Conservation (phyloP, 2,329 filamentous ascomycete genomes). For the Escovopsis weberi region DNA sequence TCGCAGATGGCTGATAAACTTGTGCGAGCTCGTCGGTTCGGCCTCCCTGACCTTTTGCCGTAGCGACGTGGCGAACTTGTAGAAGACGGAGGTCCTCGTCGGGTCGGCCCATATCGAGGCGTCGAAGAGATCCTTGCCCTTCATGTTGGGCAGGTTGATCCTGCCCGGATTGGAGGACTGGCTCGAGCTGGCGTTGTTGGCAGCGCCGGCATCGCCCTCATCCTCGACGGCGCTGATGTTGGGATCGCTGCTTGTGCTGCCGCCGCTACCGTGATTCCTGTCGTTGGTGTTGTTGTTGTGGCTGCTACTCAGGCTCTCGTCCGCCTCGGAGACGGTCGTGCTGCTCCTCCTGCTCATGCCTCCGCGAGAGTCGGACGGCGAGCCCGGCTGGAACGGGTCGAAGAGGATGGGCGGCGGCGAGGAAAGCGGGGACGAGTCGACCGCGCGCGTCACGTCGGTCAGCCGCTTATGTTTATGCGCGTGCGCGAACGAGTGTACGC, state of each 20-base stretch:
- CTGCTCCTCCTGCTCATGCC: constrained; percentile 22
- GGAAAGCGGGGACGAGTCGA: constrained; percentile 40
- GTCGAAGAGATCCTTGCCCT: constrained; percentile 59
- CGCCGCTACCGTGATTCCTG: too few species aligned
- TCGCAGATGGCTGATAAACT: constrained; percentile 52
- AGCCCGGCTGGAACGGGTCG: constrained; percentile 31
- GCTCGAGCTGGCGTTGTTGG: constrained; percentile 24
- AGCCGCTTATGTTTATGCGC: constrained; percentile 10
- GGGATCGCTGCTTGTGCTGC: too few species aligned
- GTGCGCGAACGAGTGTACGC: constrained; percentile 6
- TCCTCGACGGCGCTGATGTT: constrained; percentile 24
- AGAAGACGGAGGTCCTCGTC: constrained; percentile 54
- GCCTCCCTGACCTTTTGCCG: constrained; percentile 50
- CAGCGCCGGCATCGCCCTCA: constrained; percentile 26
- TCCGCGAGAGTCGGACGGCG: constrained; percentile 17
- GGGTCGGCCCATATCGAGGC: constrained; percentile 56
- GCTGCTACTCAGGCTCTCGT: constrained; percentile 22
- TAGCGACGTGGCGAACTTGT: constrained; percentile 55
- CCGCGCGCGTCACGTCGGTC: constrained; percentile 10
- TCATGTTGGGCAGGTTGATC: constrained; percentile 42
- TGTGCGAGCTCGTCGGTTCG: constrained; percentile 49
- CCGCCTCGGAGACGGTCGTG: constrained; percentile 29
- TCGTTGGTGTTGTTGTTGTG: too few species aligned
- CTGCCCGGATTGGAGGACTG: constrained; percentile 21
- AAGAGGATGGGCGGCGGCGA: constrained; percentile 39